Evolutionary conservation across 371 early-diverging fungal species (phyloP), one percentile per base, ranked within the genome.

Genomic region (Mucor saturninus): DNA sequence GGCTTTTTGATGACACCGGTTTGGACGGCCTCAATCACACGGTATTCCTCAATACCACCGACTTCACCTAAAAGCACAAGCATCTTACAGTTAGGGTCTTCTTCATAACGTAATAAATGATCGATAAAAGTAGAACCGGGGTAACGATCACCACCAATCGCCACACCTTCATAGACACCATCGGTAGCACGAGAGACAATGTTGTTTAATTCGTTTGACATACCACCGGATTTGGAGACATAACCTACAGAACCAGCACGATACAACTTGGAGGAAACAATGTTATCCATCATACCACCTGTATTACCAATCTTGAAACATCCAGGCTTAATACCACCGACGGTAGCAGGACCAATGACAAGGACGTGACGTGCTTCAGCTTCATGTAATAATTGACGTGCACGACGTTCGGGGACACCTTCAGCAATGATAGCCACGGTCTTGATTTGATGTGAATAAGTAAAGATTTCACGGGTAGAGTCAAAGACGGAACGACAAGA

Each of bases 271-370:
- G 95, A 95, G 14, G 95, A 82, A 30, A 96, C 96, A 81, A 98
- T 97, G 87, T 98, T 98, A 80, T 98, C 98, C 96, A 98, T 98
- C 98, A 98, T 98, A 71, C 98, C 98, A 76, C 98, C 98, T 35
- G 98, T 98, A 89, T 97, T 97, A 72, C 98, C 98, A 69, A 98
- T 97, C 92, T 98, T 98, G 92, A 96, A 98, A 84, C 97, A 96
- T 2, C 98, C 98, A 45, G 98, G 96, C 84, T 96, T 97, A 83
- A 98, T 97, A 67, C 98, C 98, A 77, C 98, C 98, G 37, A 98
- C 98, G 30, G 98, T 98, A 39, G 98, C 98, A 52, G 98, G 98
- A 56, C 98, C 98, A 69, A 98, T 95, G 54, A 98, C 89, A 54
- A 96, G 81, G 9, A 98, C 94, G 46, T 87, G 83, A 54, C 88